Conservation (phyloP, 2,329 filamentous ascomycete species). For the Aspergillus sclerotialis region DNA sequence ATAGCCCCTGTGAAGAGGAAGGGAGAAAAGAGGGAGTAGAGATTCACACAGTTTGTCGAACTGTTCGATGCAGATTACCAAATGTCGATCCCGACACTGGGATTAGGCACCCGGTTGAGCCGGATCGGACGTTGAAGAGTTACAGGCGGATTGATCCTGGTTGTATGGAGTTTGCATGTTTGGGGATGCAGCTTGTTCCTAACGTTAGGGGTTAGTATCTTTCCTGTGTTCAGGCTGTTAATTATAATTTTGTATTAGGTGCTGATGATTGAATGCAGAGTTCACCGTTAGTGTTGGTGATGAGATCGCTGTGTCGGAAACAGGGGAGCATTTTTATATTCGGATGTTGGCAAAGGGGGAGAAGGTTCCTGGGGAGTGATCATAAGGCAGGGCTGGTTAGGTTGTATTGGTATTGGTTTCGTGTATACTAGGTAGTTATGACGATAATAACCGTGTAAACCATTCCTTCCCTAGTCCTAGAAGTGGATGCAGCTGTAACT, state of each 20-base stretch:
- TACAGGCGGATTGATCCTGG: constrained; percentile 48
- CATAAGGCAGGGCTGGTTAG: no score
- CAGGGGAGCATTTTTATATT: constrained; percentile 38
- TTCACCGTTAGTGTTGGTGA: constrained; percentile 34
- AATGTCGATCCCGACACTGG: constrained; percentile 54
- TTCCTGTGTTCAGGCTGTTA: neutral
- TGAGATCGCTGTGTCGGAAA: constrained; percentile 33
- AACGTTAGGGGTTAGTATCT: constrained; percentile 17
- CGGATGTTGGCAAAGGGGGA: constrained; percentile 32
- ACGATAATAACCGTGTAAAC: no score
- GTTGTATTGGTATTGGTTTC: no score
- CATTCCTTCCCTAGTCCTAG: no score
- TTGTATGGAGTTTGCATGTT: constrained; percentile 40
- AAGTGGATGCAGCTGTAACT: no score
- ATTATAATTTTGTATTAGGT: no score
- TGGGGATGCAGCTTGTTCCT: constrained; percentile 48
- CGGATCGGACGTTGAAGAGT: constrained; percentile 42
- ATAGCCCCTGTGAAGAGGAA: constrained; percentile 3
- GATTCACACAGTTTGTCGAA: constrained; percentile 49
- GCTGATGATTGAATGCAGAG: constrained; percentile 13
- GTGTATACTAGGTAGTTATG: no score
- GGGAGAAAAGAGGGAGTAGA: constrained; percentile 19
- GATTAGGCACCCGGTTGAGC: constrained; percentile 40
- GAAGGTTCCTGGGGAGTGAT: constrained; percentile 22
- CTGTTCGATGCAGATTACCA: constrained; percentile 51